These are phyloP conservation scores for Pugionium cornutum DNA, from an alignment of 345 rosid species.

Conservation along the genomic window DNA sequence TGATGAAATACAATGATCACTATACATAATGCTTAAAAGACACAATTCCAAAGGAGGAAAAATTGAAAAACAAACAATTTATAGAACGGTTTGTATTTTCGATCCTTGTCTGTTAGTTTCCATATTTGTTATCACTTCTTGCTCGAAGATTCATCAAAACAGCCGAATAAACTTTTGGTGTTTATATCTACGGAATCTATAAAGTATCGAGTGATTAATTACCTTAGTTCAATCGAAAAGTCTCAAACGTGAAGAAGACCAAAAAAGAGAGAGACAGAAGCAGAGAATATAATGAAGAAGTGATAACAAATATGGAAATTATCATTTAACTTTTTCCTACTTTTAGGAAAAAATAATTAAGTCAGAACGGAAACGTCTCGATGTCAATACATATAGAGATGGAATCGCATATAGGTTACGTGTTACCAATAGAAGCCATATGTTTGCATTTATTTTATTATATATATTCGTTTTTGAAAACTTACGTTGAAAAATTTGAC, in stretches of 20 bases:
- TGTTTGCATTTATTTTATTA: too few species aligned
- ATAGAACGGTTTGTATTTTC: too few species aligned
- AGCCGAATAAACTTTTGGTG: background rate
- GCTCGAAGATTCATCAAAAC: background rate
- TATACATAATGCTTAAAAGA: background rate
- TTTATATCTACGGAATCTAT: background rate
- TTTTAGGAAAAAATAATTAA: constrained; percentile 1
- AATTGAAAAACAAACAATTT: too few species aligned
- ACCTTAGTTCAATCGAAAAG: constrained; percentile 14
- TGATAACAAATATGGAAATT: background rate
- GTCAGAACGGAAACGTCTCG: constrained; percentile 25
- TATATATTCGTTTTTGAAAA: too few species aligned
- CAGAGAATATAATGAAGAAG: constrained; percentile 5
- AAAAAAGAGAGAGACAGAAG: constrained; percentile 15
- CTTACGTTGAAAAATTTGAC: too few species aligned
- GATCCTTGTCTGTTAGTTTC: too few species aligned
- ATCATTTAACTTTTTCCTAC: constrained; percentile 1
- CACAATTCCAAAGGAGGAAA: too few species aligned
- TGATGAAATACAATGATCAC: background rate
- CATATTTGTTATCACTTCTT: background rate
- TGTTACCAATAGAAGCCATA: too few species aligned
- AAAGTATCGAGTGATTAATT: background rate
- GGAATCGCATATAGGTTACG: too few species aligned
- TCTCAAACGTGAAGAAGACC: background rate
- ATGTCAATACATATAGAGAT: background rate